Percentiles rank a stretch among this genome's conserved stretches.
These are phyloP conservation scores for Saposhnikovia divaricata DNA, from an alignment of 129 eudicot genomes.

Conservation along the genomic window DNA sequence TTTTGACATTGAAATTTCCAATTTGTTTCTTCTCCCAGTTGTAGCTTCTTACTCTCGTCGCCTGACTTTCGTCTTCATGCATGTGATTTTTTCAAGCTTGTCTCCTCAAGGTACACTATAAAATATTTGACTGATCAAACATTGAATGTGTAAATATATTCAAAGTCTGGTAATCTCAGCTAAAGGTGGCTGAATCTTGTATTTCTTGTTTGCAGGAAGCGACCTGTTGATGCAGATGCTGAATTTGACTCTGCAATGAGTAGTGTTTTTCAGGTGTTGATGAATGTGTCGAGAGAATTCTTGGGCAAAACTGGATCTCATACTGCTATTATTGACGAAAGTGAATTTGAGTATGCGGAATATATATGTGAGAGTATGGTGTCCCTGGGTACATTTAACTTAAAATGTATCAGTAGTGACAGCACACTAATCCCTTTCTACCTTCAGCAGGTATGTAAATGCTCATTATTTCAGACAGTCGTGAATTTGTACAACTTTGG, in stretches of 20 bases:
- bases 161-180: not conserved
- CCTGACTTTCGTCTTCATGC: conserved; percentile 96
- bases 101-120: conserved; percentile 64
- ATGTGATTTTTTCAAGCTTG: conserved; percentile 87
- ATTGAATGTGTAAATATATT: not conserved
- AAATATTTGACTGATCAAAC: not conserved
- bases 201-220: conserved; percentile 55
- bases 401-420: conserved; percentile 68
- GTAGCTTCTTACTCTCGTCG: conserved; percentile 79
- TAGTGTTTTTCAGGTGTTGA: conserved; percentile 58
- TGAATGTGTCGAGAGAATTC: conserved; percentile 74
- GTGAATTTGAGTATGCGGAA: conserved; percentile 74
- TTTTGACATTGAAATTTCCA: conserved; percentile 12
- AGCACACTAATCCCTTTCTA: conserved; percentile 40
- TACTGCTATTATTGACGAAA: conserved; percentile 37
- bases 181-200: conserved; percentile 12
- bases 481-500: not conserved
- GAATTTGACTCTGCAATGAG: conserved; percentile 84
- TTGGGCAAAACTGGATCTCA: conserved; percentile 41
- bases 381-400: conserved; percentile 73
- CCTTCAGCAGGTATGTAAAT: conserved; percentile 70
- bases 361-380: conserved; percentile 86
- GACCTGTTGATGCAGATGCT: conserved; percentile 70
- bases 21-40: conserved; percentile 31
- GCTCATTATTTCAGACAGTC: not conserved